These are phyloP conservation scores for Globisporangium irregulare DNA, from an alignment of 352 stramenopile genomes.

Conservation along the genomic window DNA sequence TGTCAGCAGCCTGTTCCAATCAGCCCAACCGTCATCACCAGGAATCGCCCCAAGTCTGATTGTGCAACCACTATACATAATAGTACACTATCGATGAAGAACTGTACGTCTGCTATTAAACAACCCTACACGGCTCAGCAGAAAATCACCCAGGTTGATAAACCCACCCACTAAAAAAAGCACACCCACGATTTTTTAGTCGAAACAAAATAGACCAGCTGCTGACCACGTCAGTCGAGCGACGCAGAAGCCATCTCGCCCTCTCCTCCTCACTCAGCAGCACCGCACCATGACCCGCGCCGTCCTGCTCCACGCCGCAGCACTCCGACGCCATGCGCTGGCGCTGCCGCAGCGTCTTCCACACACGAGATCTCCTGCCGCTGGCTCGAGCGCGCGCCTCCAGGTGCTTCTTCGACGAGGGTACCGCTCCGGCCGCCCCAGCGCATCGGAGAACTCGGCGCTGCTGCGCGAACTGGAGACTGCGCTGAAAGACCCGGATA, in stretches of 20 bases:
- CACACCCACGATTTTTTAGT: background rate
- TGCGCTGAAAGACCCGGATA: slow-evolving; percentile 32
- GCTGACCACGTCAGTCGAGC: slow-evolving; percentile 7
- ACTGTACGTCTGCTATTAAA: background rate
- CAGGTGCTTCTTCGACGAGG: slow-evolving; percentile 5
- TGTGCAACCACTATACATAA: background rate
- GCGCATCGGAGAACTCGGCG: slow-evolving; percentile 30
- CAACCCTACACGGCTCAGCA: background rate
- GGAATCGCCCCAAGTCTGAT: background rate
- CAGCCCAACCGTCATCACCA: background rate
- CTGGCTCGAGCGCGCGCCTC: background rate
- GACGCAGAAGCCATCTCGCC: background rate
- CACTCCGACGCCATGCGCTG: background rate
- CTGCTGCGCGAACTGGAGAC: slow-evolving; percentile 41
- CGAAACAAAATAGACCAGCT: background rate
- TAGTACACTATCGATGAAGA: background rate
- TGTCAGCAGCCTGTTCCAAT: background rate
- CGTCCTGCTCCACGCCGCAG: background rate
- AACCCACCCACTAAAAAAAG: background rate
- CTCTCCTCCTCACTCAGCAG: background rate
- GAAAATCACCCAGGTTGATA: background rate
- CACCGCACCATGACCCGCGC: background rate
- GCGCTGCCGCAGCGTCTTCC: background rate
- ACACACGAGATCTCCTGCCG: background rate
- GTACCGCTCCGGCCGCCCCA: slow-evolving; percentile 8